Base-by-base conservation (phyloP, 164 flowering plant genomes). In the Kalanchoe fedtschenkoi region DNA sequence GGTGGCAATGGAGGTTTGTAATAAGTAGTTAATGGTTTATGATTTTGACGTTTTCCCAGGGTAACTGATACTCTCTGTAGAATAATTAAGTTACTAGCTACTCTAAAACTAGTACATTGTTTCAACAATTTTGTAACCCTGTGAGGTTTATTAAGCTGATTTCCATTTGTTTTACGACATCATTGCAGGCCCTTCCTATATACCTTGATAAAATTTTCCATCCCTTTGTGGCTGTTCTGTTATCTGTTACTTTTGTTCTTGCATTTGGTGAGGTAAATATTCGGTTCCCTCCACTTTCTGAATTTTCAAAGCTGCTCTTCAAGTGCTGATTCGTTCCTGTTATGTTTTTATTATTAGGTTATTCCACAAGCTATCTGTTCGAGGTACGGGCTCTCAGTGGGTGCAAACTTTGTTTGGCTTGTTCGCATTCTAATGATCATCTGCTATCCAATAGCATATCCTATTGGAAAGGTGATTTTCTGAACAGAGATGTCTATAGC, bases 191-290 rank as follows among this genome's bases (percentile, higher is more conserved):
- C 29, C 95, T 93, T 71, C 99, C 99, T 6, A 65, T 93, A 71
- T 90, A 74, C 69, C 79, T 93, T 67, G 99, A 93, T 71, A 88
- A 82, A 72, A 71, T 93, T 58, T 87, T 88, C 75, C 80, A 90
- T 70, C 97, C 87, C 53, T 78, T 77, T 85, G 76, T 90, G 41
- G 97, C 99, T 42, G 78, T 93, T 61, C 66, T 93, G 59, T 86
- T 93, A 22, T 90, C 99, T 34, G 99, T 93, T 42, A 93, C 99
- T 62, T 90, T 93, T 76, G 99, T 93, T 60, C 79, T 93, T 60
- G 78, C 78, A 44, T 93, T 93, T 75, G 99, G 99, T 37, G 99
- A 93, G 99, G 99, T 93, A 68, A 63, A 47, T 38, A 46, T 28
- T 34, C 11, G 13, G 39, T 15, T 37, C 39, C 39, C 39, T 37